Percentiles rank a stretch among this genome's conserved stretches.
These are phyloP conservation scores for Acrocalymma vagum DNA, from an alignment of 2,329 filamentous ascomycete genomes.

Conservation along the genomic window DNA sequence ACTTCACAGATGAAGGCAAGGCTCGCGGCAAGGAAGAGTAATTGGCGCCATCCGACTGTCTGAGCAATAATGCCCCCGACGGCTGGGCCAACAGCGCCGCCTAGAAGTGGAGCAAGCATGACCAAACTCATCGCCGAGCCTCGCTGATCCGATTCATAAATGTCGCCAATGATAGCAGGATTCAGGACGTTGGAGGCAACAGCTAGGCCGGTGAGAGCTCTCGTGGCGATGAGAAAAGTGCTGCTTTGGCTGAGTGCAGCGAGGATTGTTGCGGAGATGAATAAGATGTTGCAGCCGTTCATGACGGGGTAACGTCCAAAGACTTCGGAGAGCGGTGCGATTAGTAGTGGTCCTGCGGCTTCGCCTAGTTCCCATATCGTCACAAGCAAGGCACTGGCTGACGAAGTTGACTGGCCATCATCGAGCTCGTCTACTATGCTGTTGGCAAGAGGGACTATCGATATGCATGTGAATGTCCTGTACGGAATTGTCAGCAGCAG, in stretches of 20 bases:
- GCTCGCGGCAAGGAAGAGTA: conserved; percentile 60
- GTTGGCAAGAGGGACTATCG: conserved; percentile 43
- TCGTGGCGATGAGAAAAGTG: conserved; percentile 50
- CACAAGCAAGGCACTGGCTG: conserved; percentile 40
- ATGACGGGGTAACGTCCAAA: conserved; percentile 42
- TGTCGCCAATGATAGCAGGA: conserved; percentile 70
- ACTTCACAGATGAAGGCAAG: conserved; percentile 61
- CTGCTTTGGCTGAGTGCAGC: conserved; percentile 49
- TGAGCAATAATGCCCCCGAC: conserved; percentile 65
- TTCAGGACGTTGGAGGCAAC: conserved; percentile 65
- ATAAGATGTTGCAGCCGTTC: conserved; percentile 51
- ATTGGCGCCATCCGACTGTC: conserved; percentile 62
- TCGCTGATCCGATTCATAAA: conserved; percentile 65
- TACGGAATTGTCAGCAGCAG: conserved; percentile 14
- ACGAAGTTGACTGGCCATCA: conserved; percentile 26
- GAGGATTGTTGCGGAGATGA: conserved; percentile 53
- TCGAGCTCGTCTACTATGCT: conserved; percentile 42
- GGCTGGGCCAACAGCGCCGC: conserved; percentile 65
- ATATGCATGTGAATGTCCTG: conserved; percentile 49
- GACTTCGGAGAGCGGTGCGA: conserved; percentile 44
- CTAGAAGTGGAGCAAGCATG: conserved; percentile 65
- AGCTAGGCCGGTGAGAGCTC: conserved; percentile 54
- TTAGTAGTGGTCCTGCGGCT: conserved; percentile 43
- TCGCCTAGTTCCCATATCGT: conserved; percentile 48
- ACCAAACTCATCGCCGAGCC: conserved; percentile 67